Evolutionary conservation across 1,284 basidiomycete species (phyloP).

Genomic region (Tranzscheliella williamsii): DNA sequence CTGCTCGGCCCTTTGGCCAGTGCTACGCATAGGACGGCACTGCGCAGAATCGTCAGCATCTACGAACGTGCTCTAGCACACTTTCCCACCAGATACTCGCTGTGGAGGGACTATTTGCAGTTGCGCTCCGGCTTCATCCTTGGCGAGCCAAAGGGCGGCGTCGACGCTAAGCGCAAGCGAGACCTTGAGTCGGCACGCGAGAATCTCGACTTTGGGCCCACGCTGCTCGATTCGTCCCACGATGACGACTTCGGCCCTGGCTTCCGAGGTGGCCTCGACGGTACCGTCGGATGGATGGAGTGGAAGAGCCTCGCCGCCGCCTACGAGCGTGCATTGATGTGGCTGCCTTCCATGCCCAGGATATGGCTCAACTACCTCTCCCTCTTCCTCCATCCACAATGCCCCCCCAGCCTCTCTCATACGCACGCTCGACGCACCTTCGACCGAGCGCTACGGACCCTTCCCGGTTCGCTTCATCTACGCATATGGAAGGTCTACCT

Average conservation of each 20-base stretch:
- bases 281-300: slow-evolving; percentile 86
- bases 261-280: slow-evolving; percentile 84
- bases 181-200: slow-evolving; percentile 62
- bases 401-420: slow-evolving; percentile 79
- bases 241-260: slow-evolving; percentile 71
- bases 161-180: slow-evolving; percentile 59
- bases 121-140: slow-evolving; percentile 84
- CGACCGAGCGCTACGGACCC: slow-evolving; percentile 88
- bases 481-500: slow-evolving; percentile 93
- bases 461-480: slow-evolving; percentile 90
- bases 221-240: slow-evolving; percentile 43
- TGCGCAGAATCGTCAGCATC: slow-evolving; percentile 82
- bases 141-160: slow-evolving; percentile 67
- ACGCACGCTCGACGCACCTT: slow-evolving; percentile 92
- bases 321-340: slow-evolving; percentile 90
- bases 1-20: slow-evolving; percentile 69
- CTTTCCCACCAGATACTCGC: slow-evolving; percentile 86
- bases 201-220: slow-evolving; percentile 67
- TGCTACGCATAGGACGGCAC: slow-evolving; percentile 71
- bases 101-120: slow-evolving; percentile 90
- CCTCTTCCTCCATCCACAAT: slow-evolving; percentile 85
- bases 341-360: slow-evolving; percentile 89
- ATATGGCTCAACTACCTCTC: slow-evolving; percentile 92
- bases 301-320: slow-evolving; percentile 86
- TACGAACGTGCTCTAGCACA: slow-evolving; percentile 88